A percentile compares a stretch with the other conserved stretches of the same genome.
Conservation (phyloP, 805 yeast species). For the Danielozyma ontarioensis region DNA sequence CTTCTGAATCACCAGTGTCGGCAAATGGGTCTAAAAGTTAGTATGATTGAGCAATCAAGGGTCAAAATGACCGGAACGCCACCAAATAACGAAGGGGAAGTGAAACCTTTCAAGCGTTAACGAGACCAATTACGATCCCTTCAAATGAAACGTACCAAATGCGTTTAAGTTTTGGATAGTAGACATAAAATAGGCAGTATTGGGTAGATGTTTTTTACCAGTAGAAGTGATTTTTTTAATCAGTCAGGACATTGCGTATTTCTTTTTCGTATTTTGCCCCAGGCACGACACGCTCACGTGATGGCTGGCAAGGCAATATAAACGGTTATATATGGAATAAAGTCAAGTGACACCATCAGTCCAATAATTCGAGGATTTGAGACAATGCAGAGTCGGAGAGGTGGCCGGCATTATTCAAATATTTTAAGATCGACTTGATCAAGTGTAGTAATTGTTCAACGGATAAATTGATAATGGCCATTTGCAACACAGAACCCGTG, state of each 20-base stretch:
- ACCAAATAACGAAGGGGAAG: neutral
- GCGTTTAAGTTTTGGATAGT: constrained; percentile 89
- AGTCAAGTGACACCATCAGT: too few species aligned
- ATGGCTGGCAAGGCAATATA: too few species aligned
- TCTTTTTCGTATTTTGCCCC: too few species aligned
- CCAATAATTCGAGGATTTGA: constrained; percentile 26
- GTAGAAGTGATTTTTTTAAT: neutral
- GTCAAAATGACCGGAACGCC: neutral
- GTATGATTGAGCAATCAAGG: constrained; percentile 1
- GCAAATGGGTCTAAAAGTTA: constrained; percentile 84
- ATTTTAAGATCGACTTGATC: constrained; percentile 53
- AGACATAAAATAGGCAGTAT: constrained; percentile 48
- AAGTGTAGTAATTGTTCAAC: constrained; percentile 61
- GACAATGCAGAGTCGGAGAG: constrained; percentile 24
- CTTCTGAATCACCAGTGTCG: constrained; percentile 99
- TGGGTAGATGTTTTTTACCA: neutral
- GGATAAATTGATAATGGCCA: constrained; percentile 65
- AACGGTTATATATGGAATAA: too few species aligned
- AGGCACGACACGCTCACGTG: too few species aligned
- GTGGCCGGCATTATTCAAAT: constrained; percentile 35
- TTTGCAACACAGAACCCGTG: constrained; percentile 70
- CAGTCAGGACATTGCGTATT: too few species aligned
- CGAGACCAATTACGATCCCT: neutral
- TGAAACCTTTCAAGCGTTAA: too few species aligned
- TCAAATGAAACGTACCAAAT: constrained; percentile 46